Conservation (phyloP, 2,329 filamentous ascomycete species). For the Sclerotiophoma versabilis region DNA sequence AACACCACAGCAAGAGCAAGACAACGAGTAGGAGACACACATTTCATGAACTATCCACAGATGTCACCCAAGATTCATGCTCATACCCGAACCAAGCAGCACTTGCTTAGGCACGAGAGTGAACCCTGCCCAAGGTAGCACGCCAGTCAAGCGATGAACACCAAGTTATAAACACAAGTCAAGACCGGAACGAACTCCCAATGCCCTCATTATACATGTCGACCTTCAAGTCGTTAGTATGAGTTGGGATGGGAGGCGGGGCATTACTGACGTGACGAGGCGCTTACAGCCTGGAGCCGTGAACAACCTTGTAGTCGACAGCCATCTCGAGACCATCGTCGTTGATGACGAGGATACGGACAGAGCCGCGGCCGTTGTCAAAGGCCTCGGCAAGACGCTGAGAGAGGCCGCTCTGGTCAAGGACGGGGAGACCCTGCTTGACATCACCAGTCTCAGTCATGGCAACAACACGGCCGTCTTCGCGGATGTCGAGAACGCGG, state of each 20-base stretch:
- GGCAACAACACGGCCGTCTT: conserved; percentile 81
- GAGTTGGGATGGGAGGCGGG: not conserved
- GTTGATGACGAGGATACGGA: conserved; percentile 94
- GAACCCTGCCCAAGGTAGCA: conserved; percentile 26
- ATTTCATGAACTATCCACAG: conserved; percentile 51
- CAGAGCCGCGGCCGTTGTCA: conserved; percentile 88
- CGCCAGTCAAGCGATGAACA: conserved; percentile 36
- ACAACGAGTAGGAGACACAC: conserved; percentile 22
- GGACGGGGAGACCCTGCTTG: conserved; percentile 92
- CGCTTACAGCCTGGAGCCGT: conserved; percentile 71
- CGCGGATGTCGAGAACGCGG: conserved; percentile 96
- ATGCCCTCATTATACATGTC: conserved; percentile 40
- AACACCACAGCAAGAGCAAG: not conserved
- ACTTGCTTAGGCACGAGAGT: conserved; percentile 22
- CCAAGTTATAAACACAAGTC: conserved; percentile 51
- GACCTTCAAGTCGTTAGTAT: conserved; percentile 12
- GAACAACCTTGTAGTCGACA: conserved; percentile 99
- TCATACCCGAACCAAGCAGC: conserved; percentile 33
- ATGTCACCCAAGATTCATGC: conserved; percentile 40
- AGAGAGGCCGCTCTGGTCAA: conserved; percentile 93
- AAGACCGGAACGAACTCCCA: conserved; percentile 44
- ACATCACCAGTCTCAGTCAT: conserved; percentile 99
- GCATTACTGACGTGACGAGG: conserved; percentile 41
- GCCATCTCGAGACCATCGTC: conserved; percentile 93
- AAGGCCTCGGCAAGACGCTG: conserved; percentile 82